These are phyloP conservation scores for Neurospora crassa DNA, from an alignment of 2,329 filamentous ascomycete species.

Conservation along the genomic window DNA sequence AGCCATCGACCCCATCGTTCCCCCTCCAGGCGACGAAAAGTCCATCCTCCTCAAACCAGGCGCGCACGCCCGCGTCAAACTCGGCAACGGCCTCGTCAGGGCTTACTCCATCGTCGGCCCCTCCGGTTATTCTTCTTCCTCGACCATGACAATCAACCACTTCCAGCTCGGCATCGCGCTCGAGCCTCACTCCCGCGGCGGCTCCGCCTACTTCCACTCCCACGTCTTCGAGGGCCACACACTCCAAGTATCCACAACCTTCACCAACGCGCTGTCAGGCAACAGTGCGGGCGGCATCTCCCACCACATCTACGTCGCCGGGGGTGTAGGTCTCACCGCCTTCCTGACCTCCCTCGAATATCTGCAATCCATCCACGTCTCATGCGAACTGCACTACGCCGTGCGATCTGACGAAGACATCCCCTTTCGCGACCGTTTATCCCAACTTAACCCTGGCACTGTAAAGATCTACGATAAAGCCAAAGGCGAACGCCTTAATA, in stretches of 20 bases:
- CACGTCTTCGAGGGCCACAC: slow-evolving; percentile 35
- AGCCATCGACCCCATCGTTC: slow-evolving; percentile 25
- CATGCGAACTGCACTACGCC: slow-evolving; percentile 48
- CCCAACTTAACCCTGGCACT: slow-evolving; percentile 24
- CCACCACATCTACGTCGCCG: slow-evolving; percentile 53
- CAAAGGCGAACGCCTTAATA: slow-evolving; percentile 41
- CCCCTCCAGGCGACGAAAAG: slow-evolving; percentile 20
- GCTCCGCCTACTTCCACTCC: slow-evolving; percentile 49
- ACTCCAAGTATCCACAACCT: slow-evolving; percentile 36
- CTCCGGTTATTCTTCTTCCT: slow-evolving; percentile 21
- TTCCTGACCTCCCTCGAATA: slow-evolving; percentile 42
- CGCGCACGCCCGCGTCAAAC: slow-evolving; percentile 45
- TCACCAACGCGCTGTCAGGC: slow-evolving; percentile 30
- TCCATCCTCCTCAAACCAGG: slow-evolving; percentile 30
- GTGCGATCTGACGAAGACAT: slow-evolving; percentile 42
- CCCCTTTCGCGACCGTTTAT: slow-evolving; percentile 42
- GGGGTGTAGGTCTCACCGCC: slow-evolving; percentile 57
- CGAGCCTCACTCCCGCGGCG: slow-evolving; percentile 46
- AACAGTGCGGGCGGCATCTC: slow-evolving; percentile 31
- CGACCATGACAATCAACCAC: slow-evolving; percentile 20
- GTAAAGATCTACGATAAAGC: slow-evolving; percentile 44
- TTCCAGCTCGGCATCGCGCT: slow-evolving; percentile 52
- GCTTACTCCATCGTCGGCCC: slow-evolving; percentile 49
- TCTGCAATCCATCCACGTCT: slow-evolving; percentile 35
- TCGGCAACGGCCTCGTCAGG: slow-evolving; percentile 46